Evolutionary conservation across 192 early-diverging fungal genomes (phyloP).

Genomic region (Coemansia umbellata): DNA sequence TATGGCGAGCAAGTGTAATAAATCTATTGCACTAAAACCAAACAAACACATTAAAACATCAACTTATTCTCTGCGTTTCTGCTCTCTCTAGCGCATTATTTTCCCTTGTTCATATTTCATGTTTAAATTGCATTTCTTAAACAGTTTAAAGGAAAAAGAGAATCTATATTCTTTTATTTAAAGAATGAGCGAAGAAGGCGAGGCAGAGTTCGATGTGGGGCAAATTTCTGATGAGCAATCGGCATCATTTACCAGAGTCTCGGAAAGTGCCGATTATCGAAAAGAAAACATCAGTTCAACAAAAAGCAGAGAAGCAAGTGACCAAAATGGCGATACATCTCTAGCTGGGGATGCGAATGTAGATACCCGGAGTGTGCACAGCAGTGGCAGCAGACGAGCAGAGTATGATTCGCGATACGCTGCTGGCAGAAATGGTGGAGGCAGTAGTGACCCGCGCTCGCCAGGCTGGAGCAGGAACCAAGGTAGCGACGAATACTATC

Average conservation of each 20-base stretch:
- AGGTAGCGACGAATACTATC: slow-evolving; percentile 4
- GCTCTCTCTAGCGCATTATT: no score
- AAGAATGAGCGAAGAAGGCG: slow-evolving; percentile 50
- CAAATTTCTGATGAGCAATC: slow-evolving; percentile 12
- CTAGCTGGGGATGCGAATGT: no score
- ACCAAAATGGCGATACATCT: neutral
- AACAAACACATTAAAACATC: no score
- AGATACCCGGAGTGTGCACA: slow-evolving; percentile 1
- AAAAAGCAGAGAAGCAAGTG: no score
- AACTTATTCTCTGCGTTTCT: no score
- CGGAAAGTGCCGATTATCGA: no score
- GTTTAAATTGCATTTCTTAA: no score
- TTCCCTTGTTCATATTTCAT: no score
- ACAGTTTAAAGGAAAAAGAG: no score
- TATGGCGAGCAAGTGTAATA: no score
- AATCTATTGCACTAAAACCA: no score
- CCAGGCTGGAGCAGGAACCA: slow-evolving; percentile 3
- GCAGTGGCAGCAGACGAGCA: neutral
- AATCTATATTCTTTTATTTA: neutral
- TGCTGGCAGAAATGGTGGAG: neutral
- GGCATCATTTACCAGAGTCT: neutral
- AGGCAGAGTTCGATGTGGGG: slow-evolving; percentile 38
- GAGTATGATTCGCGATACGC: slow-evolving; percentile 14
- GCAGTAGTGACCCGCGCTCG: slow-evolving; percentile 4
- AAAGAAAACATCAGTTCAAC: no score